Evolutionary conservation across 768 basidiomycete genomes (phyloP), one percentile per base, ranked within the genome.

Genomic region (Trametes punicea): DNA sequence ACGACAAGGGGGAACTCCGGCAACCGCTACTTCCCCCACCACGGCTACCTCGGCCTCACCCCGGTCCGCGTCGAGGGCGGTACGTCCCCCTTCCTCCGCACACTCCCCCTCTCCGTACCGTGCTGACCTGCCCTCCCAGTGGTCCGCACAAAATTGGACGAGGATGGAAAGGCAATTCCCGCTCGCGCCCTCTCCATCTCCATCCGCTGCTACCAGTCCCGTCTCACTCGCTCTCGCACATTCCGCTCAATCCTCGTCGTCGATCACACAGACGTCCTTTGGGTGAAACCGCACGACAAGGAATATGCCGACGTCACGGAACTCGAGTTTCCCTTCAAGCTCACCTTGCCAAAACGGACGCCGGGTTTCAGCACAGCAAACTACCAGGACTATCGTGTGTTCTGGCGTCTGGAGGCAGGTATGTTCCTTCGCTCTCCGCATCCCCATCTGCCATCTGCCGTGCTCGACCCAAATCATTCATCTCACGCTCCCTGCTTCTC

Each of bases 321-420:
- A 60, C 68, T 80, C 63, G 87, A 91, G 63, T 75, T 78, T 62
- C 83, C 88, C 2, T 93, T 91, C 69, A 81, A 82, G 46, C 76
- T 93, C 64, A 77, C 79, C 42, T 57, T 93, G 25, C 91, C 91
- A 25, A 67, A 79, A 53, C 75, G 78, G 59, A 77, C 81, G 47
- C 70, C 77, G 15, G 87, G 87, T 36, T 85, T 83, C 64, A 87
- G 85, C 68, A 84, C 85, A 45, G 80, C 85, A 13, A 77, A 82
- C 57, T 90, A 84, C 64, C 87, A 87, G 62, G 87, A 85, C 63
- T 93, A 90, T 69, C 79, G 85, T 40, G 83, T 88, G 66, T 81
- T 81, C 66, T 93, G 91, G 91, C 78, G 89, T 50, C 76, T 93
- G 54, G 91, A 93, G 74, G 90, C 90, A 60, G 79, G 90, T 84